Conservation (phyloP, 2,329 filamentous ascomycete genomes). For the Cyclaneusma minus region DNA sequence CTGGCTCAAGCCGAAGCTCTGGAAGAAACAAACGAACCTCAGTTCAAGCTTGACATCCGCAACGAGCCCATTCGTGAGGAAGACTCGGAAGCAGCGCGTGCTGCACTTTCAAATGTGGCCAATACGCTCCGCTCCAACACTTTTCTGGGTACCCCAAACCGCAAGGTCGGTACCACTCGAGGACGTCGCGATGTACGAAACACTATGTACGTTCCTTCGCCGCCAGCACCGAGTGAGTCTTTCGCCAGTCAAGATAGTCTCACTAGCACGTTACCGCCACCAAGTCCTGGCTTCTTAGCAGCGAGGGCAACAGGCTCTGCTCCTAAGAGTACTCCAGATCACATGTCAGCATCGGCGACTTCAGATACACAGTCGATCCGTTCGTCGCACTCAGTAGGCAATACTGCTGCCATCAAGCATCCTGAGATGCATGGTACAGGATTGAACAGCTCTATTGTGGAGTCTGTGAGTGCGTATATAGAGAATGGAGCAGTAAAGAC, state of each 20-base stretch:
- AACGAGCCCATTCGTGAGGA: slow-evolving; percentile 66
- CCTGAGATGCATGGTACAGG: slow-evolving; percentile 68
- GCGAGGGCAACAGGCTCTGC: slow-evolving; percentile 32
- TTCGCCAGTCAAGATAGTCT: slow-evolving; percentile 1
- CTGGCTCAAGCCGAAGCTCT: slow-evolving; percentile 55
- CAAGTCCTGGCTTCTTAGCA: slow-evolving; percentile 11
- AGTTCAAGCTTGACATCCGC: slow-evolving; percentile 67
- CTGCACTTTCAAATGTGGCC: slow-evolving; percentile 60
- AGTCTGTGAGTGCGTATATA: slow-evolving; percentile 78
- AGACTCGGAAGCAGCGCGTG: slow-evolving; percentile 57
- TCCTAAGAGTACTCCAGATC: slow-evolving; percentile 46
- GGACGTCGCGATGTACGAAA: slow-evolving; percentile 85
- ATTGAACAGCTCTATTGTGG: slow-evolving; percentile 77
- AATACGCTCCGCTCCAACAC: slow-evolving; percentile 51
- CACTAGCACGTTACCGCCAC: slow-evolving; percentile 17
- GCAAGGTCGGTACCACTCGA: slow-evolving; percentile 62
- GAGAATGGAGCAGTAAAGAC: slow-evolving; percentile 57
- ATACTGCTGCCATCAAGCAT: slow-evolving; percentile 56
- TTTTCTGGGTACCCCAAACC: slow-evolving; percentile 44
- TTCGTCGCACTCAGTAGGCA: slow-evolving; percentile 65
- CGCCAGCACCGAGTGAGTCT: slow-evolving; percentile 7
- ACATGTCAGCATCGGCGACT: slow-evolving; percentile 28
- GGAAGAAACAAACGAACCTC: slow-evolving; percentile 40
- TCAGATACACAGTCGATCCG: slow-evolving; percentile 88
- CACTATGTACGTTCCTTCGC: slow-evolving; percentile 61